Evolutionary conservation across 139 green algal genomes (phyloP).

Genomic region (Asterochloris erici): DNA sequence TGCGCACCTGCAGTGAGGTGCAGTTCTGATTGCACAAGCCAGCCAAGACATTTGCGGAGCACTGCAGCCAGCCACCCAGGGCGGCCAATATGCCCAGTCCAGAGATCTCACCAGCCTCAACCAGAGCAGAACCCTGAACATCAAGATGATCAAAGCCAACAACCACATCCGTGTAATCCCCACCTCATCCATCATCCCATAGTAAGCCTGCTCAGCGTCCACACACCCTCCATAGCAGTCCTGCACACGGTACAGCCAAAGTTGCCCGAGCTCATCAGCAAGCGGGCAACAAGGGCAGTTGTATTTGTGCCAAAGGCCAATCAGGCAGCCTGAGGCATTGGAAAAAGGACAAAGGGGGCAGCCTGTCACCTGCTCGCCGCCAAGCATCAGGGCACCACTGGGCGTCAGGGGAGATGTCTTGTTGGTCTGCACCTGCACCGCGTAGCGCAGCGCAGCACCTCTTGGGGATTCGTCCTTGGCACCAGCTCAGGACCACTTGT

Average conservation of each 20-base stretch:
- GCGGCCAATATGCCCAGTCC: not conserved
- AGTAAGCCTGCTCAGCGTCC: conserved; percentile 72
- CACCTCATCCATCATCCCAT: conserved; percentile 84
- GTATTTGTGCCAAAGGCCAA: not conserved
- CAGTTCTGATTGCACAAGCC: too few relatives aligned
- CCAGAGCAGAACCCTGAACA: not conserved
- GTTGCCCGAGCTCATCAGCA: not conserved
- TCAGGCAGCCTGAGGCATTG: not conserved
- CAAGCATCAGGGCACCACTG: conserved; percentile 77
- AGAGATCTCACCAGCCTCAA: not conserved
- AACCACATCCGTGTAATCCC: not conserved
- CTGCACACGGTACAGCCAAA: conserved; percentile 11
- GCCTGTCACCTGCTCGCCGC: conserved; percentile 50
- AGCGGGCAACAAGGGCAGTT: not conserved
- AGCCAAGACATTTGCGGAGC: too few relatives aligned
- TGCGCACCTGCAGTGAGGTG: conserved; percentile 23
- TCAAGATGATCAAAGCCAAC: not conserved
- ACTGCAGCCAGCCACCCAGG: too few relatives aligned
- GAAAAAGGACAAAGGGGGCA: conserved; percentile 26
- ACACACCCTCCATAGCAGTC: conserved; percentile 88
- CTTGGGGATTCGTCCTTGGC: not conserved
- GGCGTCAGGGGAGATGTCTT: conserved; percentile 59
- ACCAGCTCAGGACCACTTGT: too few relatives aligned
- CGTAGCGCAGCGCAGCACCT: not conserved
- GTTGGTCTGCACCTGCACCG: conserved; percentile 32